These are phyloP conservation scores for Colletotrichum sublineola DNA, from an alignment of 2,329 filamentous ascomycete species.

Conservation along the genomic window DNA sequence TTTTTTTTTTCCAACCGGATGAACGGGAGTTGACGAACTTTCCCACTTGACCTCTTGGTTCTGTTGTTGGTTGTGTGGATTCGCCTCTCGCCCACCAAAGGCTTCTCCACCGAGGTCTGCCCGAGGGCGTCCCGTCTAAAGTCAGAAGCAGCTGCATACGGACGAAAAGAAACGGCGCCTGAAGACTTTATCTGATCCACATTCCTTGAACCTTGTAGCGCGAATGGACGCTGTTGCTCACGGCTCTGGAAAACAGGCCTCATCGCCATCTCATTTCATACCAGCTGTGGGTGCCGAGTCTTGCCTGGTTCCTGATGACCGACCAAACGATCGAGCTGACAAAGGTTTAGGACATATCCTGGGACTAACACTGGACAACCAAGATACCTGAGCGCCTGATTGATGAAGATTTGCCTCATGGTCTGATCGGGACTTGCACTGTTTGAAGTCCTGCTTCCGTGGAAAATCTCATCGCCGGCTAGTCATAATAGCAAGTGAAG, in stretches of 20 bases:
- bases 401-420: background rate
- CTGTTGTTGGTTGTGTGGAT: background rate
- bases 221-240: constrained; percentile 4
- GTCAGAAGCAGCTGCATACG: constrained; percentile 3
- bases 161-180: constrained; percentile 5
- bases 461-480: background rate
- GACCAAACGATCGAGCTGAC: constrained; percentile 23
- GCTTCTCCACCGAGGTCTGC: constrained; percentile 28
- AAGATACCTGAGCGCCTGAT: background rate
- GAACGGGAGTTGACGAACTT: background rate
- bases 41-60: background rate
- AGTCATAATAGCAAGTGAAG: background rate
- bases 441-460: background rate
- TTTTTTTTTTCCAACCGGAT: background rate
- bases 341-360: background rate
- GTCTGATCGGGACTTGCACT: background rate
- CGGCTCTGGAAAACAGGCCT: background rate
- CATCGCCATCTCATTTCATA: constrained; percentile 10
- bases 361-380: background rate
- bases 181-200: background rate
- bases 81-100: constrained; percentile 9
- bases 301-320: background rate
- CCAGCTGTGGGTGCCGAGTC: background rate
- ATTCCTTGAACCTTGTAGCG: constrained; percentile 7
- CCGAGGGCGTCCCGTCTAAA: constrained; percentile 13